These are phyloP conservation scores for Suillus placidus DNA, from an alignment of 768 basidiomycete species.

Conservation along the genomic window DNA sequence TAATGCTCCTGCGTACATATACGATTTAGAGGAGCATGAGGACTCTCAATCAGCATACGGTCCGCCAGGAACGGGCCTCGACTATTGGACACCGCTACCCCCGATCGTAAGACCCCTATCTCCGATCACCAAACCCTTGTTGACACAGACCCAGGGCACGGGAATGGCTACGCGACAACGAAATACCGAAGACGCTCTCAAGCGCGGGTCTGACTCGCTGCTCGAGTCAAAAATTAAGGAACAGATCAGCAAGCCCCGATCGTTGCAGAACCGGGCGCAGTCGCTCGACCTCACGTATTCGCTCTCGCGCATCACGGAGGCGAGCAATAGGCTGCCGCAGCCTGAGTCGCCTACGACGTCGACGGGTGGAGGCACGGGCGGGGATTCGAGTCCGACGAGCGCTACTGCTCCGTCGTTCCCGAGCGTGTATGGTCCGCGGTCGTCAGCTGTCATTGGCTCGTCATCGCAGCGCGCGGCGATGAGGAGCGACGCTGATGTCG, in stretches of 20 bases:
- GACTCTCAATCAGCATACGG: conserved; percentile 64
- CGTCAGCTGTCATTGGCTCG: conserved; percentile 47
- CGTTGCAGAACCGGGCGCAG: conserved; percentile 84
- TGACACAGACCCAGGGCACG: conserved; percentile 51
- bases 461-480: conserved; percentile 45
- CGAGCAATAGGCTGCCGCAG: conserved; percentile 58
- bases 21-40: conserved; percentile 74
- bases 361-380: conserved; percentile 68
- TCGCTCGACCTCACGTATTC: conserved; percentile 87
- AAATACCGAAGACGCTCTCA: conserved; percentile 73
- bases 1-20: conserved; percentile 82
- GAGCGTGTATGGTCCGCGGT: conserved; percentile 77
- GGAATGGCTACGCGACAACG: conserved; percentile 69
- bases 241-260: conserved; percentile 73
- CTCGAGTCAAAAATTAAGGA: conserved; percentile 85
- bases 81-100: conserved; percentile 78
- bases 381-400: conserved; percentile 79
- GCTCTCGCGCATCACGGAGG: conserved; percentile 78
- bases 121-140: conserved; percentile 11
- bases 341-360: conserved; percentile 85
- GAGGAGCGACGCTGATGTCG: conserved; percentile 54
- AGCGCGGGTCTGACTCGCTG: conserved; percentile 83
- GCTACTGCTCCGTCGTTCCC: conserved; percentile 81
- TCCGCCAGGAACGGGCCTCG: conserved; percentile 49
- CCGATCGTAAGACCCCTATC: conserved; percentile 61